Base-by-base conservation (phyloP, 176 grass and related monocot species). In the Bonia amplexicaulis region DNA sequence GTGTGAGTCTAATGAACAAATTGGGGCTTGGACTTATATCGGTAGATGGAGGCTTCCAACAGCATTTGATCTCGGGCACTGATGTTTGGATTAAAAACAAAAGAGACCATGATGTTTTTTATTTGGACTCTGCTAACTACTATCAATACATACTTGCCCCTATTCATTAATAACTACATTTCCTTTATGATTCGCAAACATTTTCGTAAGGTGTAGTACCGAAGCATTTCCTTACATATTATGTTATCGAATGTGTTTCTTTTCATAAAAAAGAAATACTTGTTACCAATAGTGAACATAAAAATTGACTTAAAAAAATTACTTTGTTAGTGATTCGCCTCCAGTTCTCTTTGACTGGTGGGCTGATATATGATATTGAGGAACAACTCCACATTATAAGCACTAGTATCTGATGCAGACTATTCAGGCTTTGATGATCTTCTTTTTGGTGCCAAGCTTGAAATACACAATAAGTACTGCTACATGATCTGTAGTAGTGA, bases 221-320 rank as follows among this genome's bases (percentile, higher is more conserved):
- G 5, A 78, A 78, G 47, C 23, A 53, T 12, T 12, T 46, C 11
- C 58, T 64, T 46, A 9, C 13, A 35, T 77, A 23, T 45, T 46
- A 46, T 37, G 6, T 70, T 58, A 12, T n/a, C 29, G n/a, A 33
- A 70, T 37, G 4, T 19, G 2, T 9, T 85, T 37, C 3, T 25
- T 83, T 63, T 14, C n/a, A 60, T n/a, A 42, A 66, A 84, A 84
- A 76, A 76, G 15, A 76, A 55, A 57, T 58, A 49, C 14, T 66
- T 39, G 10, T 78, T 45, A 52, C 1, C 4, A n/a, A 12, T 19
- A 39, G 16, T 15, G 19, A 71, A 31, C 16, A 67, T 76, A 52
- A 29, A 42, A 83, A 6, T 23, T 14, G 22, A 9, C 1, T 11
- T 74, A 11, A 61, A 12, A 61, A 6, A 59, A 40, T 44, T 60